phyloP scores from a whole-genome alignment of 768 basidiomycete species.

The Termitomyces sp. region DNA sequence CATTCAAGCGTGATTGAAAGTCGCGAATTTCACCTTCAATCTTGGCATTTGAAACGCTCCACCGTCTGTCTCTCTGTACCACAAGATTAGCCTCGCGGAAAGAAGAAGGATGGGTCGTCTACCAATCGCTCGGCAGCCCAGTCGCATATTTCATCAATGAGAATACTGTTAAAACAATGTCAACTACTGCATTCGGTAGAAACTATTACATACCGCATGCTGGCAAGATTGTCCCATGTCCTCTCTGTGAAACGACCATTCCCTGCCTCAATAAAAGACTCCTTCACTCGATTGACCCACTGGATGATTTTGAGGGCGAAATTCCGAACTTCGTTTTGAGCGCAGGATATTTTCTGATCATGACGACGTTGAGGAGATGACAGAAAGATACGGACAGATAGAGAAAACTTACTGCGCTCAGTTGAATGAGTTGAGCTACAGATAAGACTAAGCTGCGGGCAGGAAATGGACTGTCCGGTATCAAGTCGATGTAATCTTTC shows the following conservation, averaged over 20 bases:
- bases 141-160: slow-evolving; percentile 13
- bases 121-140: slow-evolving; percentile 14
- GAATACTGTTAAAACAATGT: slow-evolving; percentile 1
- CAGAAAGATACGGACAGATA: neutral
- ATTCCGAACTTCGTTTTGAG: neutral
- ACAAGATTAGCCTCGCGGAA: neutral
- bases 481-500: neutral
- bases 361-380: neutral
- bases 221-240: slow-evolving; percentile 13
- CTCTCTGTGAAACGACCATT: slow-evolving; percentile 8
- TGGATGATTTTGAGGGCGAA: slow-evolving; percentile 9
- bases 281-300: slow-evolving; percentile 13
- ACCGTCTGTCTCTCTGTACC: slow-evolving; percentile 5
- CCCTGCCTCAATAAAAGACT: slow-evolving; percentile 1
- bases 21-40: slow-evolving; percentile 6
- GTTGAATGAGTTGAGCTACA: slow-evolving; percentile 10
- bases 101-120: too few relatives aligned
- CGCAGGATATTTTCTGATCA: too few relatives aligned
- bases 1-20: slow-evolving; percentile 4
- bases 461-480: slow-evolving; percentile 7
- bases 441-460: slow-evolving; percentile 9
- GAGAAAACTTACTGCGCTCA: slow-evolving; percentile 11
- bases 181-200: neutral
- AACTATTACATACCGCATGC: slow-evolving; percentile 10
- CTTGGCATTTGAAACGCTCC: slow-evolving; percentile 4